Evolutionary conservation across 805 yeast species (phyloP).

Genomic region (Candida gorgasii): DNA sequence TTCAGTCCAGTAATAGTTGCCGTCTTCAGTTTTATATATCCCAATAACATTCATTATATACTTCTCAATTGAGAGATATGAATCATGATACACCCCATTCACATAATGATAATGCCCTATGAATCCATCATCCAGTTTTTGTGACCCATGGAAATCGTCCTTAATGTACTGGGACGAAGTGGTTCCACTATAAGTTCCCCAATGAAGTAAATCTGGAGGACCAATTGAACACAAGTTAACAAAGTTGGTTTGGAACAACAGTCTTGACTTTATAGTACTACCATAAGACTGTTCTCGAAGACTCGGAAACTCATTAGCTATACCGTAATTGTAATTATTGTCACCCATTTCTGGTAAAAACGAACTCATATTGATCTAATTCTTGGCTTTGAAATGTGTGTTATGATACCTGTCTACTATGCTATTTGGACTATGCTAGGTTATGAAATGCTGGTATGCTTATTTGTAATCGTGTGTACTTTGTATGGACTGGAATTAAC

Average conservation of each 20-base stretch:
- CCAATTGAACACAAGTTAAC: constrained; percentile 20
- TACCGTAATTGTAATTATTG: constrained; percentile 5
- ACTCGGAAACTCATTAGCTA: constrained; percentile 12
- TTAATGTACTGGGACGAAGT: constrained; percentile 26
- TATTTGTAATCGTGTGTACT: too few relatives aligned
- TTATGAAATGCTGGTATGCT: too few relatives aligned
- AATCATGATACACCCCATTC: constrained; percentile 31
- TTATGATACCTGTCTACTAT: too few relatives aligned
- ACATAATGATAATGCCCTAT: constrained; percentile 40
- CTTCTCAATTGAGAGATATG: constrained; percentile 26
- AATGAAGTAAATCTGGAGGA: constrained; percentile 41
- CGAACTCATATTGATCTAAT: neutral
- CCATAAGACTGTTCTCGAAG: constrained; percentile 16
- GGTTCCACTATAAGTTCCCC: constrained; percentile 36
- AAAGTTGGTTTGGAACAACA: constrained; percentile 8
- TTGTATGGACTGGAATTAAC: too few relatives aligned
- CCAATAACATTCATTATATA: constrained; percentile 31
- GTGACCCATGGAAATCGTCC: constrained; percentile 27
- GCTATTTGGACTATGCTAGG: too few relatives aligned
- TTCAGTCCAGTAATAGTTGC: constrained; percentile 9
- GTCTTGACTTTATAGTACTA: constrained; percentile 9
- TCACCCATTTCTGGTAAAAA: neutral
- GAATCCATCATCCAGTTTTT: constrained; percentile 37
- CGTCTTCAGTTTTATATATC: constrained; percentile 17
- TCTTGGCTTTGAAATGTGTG: neutral